Evolutionary conservation across 768 basidiomycete species (phyloP).

Genomic region (Cyclocybe cylindracea): DNA sequence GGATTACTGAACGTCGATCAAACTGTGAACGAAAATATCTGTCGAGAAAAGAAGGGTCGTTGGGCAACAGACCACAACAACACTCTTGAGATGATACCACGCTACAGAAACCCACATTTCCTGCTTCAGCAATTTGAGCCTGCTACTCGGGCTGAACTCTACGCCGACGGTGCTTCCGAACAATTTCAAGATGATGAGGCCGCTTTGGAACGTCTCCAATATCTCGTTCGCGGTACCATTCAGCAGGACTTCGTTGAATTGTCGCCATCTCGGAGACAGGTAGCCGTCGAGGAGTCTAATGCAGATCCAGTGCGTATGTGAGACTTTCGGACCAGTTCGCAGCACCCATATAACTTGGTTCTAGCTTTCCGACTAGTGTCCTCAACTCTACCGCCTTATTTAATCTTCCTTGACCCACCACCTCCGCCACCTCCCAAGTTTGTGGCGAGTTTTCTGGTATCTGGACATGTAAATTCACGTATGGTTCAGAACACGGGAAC

Average conservation of each 20-base stretch:
- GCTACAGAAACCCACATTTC: constrained; percentile 50
- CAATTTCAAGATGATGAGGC: background rate
- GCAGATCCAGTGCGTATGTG: no score
- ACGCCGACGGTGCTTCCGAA: background rate
- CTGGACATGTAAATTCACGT: background rate
- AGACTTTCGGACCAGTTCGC: no score
- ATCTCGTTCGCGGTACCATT: no score
- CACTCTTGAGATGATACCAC: constrained; percentile 25
- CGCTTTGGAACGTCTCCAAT: constrained; percentile 6
- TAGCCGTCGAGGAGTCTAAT: no score
- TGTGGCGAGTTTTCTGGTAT: constrained; percentile 6
- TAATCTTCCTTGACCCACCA: constrained; percentile 42
- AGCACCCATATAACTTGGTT: no score
- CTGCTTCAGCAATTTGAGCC: constrained; percentile 28
- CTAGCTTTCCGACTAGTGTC: no score
- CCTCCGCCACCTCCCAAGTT: constrained; percentile 43
- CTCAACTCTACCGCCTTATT: no score
- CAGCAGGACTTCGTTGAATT: no score
- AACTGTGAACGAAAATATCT: constrained; percentile 1
- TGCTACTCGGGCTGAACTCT: constrained; percentile 35
- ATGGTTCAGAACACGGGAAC: constrained; percentile 43
- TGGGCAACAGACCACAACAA: constrained; percentile 29
- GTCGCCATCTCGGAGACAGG: no score
- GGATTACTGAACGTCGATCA: background rate
- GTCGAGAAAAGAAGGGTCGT: constrained; percentile 16